These are phyloP conservation scores for Takashimella koratensis DNA, from an alignment of 1,284 basidiomycete genomes.

Conservation along the genomic window DNA sequence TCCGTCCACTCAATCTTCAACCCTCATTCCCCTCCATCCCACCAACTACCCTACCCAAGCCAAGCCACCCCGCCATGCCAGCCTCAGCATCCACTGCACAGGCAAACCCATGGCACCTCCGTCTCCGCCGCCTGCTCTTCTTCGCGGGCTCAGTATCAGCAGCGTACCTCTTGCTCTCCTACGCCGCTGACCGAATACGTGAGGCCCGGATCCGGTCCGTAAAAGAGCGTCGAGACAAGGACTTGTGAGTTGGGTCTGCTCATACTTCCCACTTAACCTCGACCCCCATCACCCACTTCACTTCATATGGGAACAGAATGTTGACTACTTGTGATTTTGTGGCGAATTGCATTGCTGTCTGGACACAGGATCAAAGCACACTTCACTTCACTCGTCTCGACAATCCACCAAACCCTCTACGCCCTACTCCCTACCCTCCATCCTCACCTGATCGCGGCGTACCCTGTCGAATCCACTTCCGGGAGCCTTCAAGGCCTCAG, in stretches of 20 bases:
- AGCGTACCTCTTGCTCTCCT: slow-evolving; percentile 34
- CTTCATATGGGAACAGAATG: too few relatives aligned
- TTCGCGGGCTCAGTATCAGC: slow-evolving; percentile 34
- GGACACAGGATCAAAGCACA: slow-evolving; percentile 41
- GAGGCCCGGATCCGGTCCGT: slow-evolving; percentile 33
- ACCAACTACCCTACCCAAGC: too few relatives aligned
- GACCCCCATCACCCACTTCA: too few relatives aligned
- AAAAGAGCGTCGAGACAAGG: slow-evolving; percentile 33
- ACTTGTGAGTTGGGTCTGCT: slow-evolving; percentile 27
- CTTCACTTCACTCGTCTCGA: slow-evolving; percentile 45
- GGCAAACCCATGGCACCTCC: slow-evolving; percentile 27
- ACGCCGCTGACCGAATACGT: slow-evolving; percentile 35
- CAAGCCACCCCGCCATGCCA: too few relatives aligned
- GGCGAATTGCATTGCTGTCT: background rate
- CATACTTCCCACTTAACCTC: too few relatives aligned
- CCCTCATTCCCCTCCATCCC: too few relatives aligned
- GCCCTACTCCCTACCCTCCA: slow-evolving; percentile 46
- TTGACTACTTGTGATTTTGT: too few relatives aligned
- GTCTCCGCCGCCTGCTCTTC: slow-evolving; percentile 30
- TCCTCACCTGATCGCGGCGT: slow-evolving; percentile 36
- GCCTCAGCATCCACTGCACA: background rate
- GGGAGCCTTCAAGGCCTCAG: slow-evolving; percentile 33
- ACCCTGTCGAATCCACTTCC: slow-evolving; percentile 40
- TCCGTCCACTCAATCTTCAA: too few relatives aligned
- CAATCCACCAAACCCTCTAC: slow-evolving; percentile 48